Evolutionary conservation across 768 basidiomycete species (phyloP).

Genomic region (Boletus vermiculosoides): DNA sequence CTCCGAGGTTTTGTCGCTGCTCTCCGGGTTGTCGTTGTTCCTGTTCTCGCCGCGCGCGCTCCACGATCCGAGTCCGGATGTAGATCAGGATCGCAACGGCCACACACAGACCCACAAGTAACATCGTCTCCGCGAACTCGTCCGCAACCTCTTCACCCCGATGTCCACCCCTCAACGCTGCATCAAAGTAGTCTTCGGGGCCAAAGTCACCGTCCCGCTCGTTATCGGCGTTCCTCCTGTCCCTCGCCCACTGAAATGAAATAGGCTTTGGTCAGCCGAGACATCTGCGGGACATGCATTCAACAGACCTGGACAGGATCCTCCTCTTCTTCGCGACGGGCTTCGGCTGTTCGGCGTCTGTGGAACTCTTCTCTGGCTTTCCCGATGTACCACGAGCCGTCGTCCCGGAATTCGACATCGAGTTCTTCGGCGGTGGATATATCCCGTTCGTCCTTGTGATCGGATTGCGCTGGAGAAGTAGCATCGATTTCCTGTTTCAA

Average conservation of each 20-base stretch:
- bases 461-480: constrained; percentile 6
- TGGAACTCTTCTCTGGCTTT: constrained; percentile 80
- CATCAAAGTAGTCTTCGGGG: constrained; percentile 83
- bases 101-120: constrained; percentile 71
- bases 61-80: constrained; percentile 74
- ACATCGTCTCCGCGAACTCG: constrained; percentile 77
- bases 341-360: constrained; percentile 47
- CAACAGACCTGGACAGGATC: constrained; percentile 68
- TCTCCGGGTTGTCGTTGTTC: constrained; percentile 40
- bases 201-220: constrained; percentile 74
- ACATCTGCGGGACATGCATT: background rate
- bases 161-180: constrained; percentile 53
- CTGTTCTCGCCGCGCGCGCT: constrained; percentile 67
- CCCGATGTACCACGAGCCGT: constrained; percentile 79
- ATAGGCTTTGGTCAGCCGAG: constrained; percentile 4
- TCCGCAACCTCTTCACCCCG: constrained; percentile 64
- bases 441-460: constrained; percentile 4
- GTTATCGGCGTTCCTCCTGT: constrained; percentile 66
- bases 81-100: constrained; percentile 75
- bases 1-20: constrained; percentile 37
- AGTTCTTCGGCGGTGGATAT: constrained; percentile 21
- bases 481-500: constrained; percentile 28
- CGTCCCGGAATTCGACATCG: constrained; percentile 38
- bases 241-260: constrained; percentile 67
- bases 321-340: constrained; percentile 53